phyloP scores from a whole-genome alignment of 73 alveolate genomes.

The Vitrella brassicaformis region DNA sequence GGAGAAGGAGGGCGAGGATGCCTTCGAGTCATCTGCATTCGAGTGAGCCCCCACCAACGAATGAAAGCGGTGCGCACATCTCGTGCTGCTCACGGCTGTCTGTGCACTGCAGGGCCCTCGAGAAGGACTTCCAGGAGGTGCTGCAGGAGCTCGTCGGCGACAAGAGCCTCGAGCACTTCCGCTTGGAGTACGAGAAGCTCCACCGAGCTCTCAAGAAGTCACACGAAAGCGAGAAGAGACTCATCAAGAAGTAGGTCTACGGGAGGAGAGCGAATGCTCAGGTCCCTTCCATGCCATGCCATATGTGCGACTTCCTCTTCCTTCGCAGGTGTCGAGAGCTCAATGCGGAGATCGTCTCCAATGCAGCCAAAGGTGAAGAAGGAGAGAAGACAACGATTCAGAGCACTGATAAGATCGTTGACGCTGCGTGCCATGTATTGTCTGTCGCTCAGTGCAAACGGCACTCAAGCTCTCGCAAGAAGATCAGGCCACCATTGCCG shows the following conservation, averaged over 20 bases:
- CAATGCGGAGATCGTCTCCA: slow-evolving; percentile 53
- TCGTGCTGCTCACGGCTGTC: no score
- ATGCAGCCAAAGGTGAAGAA: slow-evolving; percentile 48
- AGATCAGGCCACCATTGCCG: slow-evolving; percentile 50
- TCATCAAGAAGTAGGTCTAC: slow-evolving; percentile 44
- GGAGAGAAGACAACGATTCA: not conserved
- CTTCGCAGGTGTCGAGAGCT: slow-evolving; percentile 82
- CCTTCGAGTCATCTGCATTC: not conserved
- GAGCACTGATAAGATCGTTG: slow-evolving; percentile 30
- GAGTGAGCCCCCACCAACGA: no score
- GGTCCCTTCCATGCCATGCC: not conserved
- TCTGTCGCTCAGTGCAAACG: slow-evolving; percentile 53
- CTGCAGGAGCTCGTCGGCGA: slow-evolving; percentile 69
- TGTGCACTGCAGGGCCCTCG: slow-evolving; percentile 19
- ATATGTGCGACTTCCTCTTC: not conserved
- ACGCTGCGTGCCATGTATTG: slow-evolving; percentile 19
- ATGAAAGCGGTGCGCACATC: no score
- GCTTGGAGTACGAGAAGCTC: slow-evolving; percentile 69
- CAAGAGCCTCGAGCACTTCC: slow-evolving; percentile 70
- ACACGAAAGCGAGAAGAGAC: slow-evolving; percentile 65
- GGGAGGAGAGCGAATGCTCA: not conserved
- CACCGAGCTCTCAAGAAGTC: slow-evolving; percentile 74
- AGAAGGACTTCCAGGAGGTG: slow-evolving; percentile 29
- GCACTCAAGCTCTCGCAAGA: slow-evolving; percentile 65
- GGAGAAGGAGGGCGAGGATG: not conserved